phyloP scores from a whole-genome alignment of 202 grass and related monocot species.

The Musa balbisiana region DNA sequence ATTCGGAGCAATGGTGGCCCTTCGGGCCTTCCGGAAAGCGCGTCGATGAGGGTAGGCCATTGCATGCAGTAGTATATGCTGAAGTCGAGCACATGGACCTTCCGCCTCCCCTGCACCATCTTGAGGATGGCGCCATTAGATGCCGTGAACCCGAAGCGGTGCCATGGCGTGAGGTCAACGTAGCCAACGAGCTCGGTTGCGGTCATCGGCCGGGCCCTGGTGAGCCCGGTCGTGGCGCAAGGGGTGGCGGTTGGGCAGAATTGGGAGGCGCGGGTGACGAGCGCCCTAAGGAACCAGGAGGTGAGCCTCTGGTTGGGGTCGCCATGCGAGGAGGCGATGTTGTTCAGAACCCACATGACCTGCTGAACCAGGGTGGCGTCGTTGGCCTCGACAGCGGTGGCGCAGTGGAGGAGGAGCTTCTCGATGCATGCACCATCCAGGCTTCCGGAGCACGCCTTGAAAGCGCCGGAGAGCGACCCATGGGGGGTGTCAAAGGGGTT shows the following conservation, averaged over 20 bases:
- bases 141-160: conserved; percentile 65
- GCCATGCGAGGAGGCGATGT: conserved; percentile 49
- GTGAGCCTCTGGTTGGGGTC: conserved; percentile 60
- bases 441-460: conserved; percentile 2
- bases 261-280: conserved; percentile 44
- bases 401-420: conserved; percentile 68
- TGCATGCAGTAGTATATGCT: conserved; percentile 59
- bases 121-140: conserved; percentile 54
- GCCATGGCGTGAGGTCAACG: conserved; percentile 64
- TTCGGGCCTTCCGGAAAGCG: conserved; percentile 32
- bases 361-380: conserved; percentile 70
- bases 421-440: conserved; percentile 46
- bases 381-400: conserved; percentile 56
- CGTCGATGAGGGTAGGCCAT: conserved; percentile 77
- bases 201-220: conserved; percentile 29
- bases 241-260: conserved; percentile 21
- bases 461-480: background rate
- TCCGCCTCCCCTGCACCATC: conserved; percentile 24
- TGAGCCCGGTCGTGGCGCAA: background rate
- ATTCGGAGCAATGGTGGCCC: conserved; percentile 45
- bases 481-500: background rate
- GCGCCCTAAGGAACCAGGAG: conserved; percentile 49
- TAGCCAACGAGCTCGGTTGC: conserved; percentile 64
- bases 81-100: conserved; percentile 56
- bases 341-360: conserved; percentile 85